These are phyloP conservation scores for Cyclotella cryptica DNA, from an alignment of 108 stramenopile genomes.

Conservation along the genomic window DNA sequence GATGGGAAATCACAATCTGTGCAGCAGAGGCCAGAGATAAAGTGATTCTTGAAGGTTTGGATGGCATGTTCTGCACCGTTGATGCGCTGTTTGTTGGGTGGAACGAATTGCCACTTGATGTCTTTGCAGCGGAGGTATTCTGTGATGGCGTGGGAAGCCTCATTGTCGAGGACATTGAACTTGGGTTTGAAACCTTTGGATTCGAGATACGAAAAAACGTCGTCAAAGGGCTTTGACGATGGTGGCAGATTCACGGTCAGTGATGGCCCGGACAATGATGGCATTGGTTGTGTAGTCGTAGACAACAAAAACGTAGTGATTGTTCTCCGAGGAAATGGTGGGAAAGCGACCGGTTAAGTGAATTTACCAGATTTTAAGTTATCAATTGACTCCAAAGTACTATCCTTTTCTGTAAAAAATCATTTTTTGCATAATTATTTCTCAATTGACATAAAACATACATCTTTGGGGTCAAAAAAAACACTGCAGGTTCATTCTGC, in stretches of 20 bases:
- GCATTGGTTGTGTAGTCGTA: conserved; percentile 15
- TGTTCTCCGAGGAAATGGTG: too few species aligned
- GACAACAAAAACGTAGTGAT: not conserved
- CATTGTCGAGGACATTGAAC: not conserved
- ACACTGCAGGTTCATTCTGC: too few species aligned
- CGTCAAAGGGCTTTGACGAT: not conserved
- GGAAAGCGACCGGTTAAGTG: too few species aligned
- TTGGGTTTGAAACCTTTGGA: not conserved
- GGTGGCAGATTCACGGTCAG: too few species aligned
- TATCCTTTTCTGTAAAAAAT: too few species aligned
- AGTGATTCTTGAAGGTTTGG: conserved; percentile 38
- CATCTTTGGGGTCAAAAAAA: too few species aligned
- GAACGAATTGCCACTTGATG: conserved; percentile 13
- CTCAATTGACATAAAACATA: too few species aligned
- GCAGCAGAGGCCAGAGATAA: conserved; percentile 24
- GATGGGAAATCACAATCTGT: conserved; percentile 28
- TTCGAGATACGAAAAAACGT: not conserved
- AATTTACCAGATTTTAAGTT: too few species aligned
- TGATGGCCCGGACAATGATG: too few species aligned
- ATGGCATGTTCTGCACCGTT: conserved; percentile 39
- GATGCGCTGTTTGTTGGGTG: conserved; percentile 12
- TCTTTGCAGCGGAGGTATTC: not conserved
- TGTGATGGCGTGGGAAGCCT: not conserved
- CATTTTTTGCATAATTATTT: too few species aligned
- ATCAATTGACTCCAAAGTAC: too few species aligned